A percentile compares a stretch with the other conserved stretches of the same genome.
Evolutionary conservation across 768 basidiomycete species (phyloP).

Genomic region (Pulveroboletus sp.): DNA sequence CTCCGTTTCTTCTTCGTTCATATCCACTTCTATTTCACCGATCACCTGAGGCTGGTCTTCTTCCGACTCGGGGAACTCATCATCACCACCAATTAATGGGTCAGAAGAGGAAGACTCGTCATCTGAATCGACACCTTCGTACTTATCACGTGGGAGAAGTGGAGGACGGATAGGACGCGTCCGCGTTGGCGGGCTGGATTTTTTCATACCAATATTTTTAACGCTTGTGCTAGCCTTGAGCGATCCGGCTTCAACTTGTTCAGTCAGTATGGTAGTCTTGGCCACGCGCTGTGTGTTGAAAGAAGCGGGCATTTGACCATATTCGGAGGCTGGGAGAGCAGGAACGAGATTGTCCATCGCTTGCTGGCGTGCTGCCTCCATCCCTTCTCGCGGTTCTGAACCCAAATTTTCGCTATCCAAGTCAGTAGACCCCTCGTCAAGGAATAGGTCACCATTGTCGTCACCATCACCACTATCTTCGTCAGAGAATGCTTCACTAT

Average conservation of each 20-base stretch:
- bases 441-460: constrained; percentile 31
- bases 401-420: constrained; percentile 41
- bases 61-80: constrained; percentile 57
- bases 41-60: constrained; percentile 82
- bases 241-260: constrained; percentile 31
- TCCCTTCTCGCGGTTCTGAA: constrained; percentile 26
- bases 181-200: constrained; percentile 16
- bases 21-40: constrained; percentile 82
- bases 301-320: constrained; percentile 79
- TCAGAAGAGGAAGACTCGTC: constrained; percentile 75
- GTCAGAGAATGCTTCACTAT: constrained; percentile 67
- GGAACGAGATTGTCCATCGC: constrained; percentile 83
- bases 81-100: constrained; percentile 34
- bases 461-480: constrained; percentile 38
- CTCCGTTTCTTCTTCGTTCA: constrained; percentile 91
- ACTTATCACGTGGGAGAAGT: constrained; percentile 75
- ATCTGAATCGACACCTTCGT: constrained; percentile 91
- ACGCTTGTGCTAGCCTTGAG: not conserved
- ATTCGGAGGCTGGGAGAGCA: constrained; percentile 73
- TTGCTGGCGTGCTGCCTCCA: constrained; percentile 44
- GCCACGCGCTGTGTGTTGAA: constrained; percentile 71
- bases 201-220: constrained; percentile 2
- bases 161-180: constrained; percentile 64
- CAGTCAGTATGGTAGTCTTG: constrained; percentile 40
- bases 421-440: constrained; percentile 41